Evolutionary conservation across 352 stramenopile species (phyloP), one percentile per base, ranked within the genome.

Genomic region (Globisporangium cystogenes): DNA sequence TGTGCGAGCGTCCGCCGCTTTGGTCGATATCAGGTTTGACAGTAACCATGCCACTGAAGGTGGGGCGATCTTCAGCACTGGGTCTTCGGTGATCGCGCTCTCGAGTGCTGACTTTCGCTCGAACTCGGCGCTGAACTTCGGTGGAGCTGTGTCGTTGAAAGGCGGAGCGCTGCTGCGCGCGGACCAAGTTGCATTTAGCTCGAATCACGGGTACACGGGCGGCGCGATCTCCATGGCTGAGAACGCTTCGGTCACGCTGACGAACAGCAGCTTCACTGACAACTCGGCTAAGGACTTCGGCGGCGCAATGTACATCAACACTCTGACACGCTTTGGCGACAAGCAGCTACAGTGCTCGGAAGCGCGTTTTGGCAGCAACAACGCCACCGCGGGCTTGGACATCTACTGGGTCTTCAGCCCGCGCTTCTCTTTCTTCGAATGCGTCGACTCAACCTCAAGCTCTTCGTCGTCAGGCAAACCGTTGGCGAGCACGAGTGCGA

Each of bases 391-490:
- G 5, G 80, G 76, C 1, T 5, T 23, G 0, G 80, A 90, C 14
- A 67, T 86, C 27, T 87, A 82, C 43, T 90, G 80, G 76, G 64
- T 82, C 0, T 87, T 72, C 40, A 69, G 74, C 36, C 35, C 62
- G 15, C 68, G 59, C 53, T 78, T 78, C 41, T 23, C 55, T 18
- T 56, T 39, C 29, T 78, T 83, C 10, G 16, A 53, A 7, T 87
- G 76, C 24, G 15, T 20, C 0, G 42, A 60, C 12, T 87, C 74
- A 33, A 55, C 46, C 4, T 71, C 59, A 29, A 39, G 36, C 0
- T 53, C 45, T 7, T 50, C 53, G 1, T 33, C 14, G 8, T 27
- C 44, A 0, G 42, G 29, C 0, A 23, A 31, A 1, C 20, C 73
- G 3, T 33, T 29, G 4, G 57, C 78, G 2, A 57, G 67, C 18